These are phyloP conservation scores for Penicillium decumbens DNA, from an alignment of 2,329 filamentous ascomycete species.

Conservation along the genomic window DNA sequence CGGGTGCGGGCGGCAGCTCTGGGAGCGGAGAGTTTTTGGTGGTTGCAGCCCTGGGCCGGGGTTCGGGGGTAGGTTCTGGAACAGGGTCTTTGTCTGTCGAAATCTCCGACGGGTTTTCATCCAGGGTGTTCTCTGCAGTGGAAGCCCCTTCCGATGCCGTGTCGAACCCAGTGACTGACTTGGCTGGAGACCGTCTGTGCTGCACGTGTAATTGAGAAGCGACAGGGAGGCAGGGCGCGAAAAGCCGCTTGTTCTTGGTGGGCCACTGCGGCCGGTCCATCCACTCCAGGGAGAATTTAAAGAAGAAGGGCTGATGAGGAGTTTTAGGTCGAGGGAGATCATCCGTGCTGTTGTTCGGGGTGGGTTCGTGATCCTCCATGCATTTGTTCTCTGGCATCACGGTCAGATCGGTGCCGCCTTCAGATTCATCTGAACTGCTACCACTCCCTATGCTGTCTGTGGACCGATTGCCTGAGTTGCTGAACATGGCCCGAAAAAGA, in stretches of 20 bases:
- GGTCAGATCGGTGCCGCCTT: conserved; percentile 28
- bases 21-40: conserved; percentile 18
- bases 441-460: conserved; percentile 41
- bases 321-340: conserved; percentile 33
- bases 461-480: conserved; percentile 44
- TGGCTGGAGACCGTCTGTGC: conserved; percentile 27
- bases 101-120: conserved; percentile 15
- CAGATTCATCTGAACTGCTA: conserved; percentile 36
- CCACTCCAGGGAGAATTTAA: conserved; percentile 67
- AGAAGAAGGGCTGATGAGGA: conserved; percentile 55
- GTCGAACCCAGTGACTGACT: conserved; percentile 22
- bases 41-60: conserved; percentile 12
- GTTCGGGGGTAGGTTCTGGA: conserved; percentile 6
- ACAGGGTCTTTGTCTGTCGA: conserved; percentile 1
- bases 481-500: conserved; percentile 49
- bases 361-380: conserved; percentile 26
- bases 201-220: conserved; percentile 54
- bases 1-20: conserved; percentile 20
- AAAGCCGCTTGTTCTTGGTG: conserved; percentile 51
- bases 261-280: conserved; percentile 51
- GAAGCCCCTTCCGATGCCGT: conserved; percentile 23
- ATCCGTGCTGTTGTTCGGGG: conserved; percentile 19
- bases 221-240: conserved; percentile 54
- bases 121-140: conserved; percentile 13
- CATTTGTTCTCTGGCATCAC: conserved; percentile 23